These are phyloP conservation scores for Aspergillus calidoustus DNA, from an alignment of 2,329 filamentous ascomycete species.

Conservation along the genomic window DNA sequence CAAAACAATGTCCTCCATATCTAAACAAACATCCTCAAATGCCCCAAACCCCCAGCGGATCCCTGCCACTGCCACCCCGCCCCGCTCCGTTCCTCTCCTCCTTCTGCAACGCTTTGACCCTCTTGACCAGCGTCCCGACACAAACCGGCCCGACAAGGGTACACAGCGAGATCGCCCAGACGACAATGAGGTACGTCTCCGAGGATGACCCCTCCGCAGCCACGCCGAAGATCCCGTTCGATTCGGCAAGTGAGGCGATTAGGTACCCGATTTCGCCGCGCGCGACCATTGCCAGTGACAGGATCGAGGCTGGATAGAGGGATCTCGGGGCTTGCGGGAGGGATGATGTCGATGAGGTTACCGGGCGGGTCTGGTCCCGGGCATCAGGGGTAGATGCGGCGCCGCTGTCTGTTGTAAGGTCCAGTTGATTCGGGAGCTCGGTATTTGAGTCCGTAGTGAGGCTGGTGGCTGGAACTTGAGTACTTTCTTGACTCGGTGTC, in stretches of 20 bases:
- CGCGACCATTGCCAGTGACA: conserved; percentile 73
- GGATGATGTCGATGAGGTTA: background rate
- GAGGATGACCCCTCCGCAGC: conserved; percentile 35
- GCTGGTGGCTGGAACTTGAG: background rate
- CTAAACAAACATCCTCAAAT: conserved; percentile 27
- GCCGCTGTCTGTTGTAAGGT: no score
- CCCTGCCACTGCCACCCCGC: conserved; percentile 22
- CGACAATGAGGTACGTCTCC: conserved; percentile 58
- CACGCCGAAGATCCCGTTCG: conserved; percentile 51
- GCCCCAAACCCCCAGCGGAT: conserved; percentile 53
- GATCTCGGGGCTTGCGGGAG: conserved; percentile 59
- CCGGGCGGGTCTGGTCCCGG: no score
- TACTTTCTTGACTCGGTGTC: background rate
- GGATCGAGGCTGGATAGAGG: conserved; percentile 68
- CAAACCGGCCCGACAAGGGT: conserved; percentile 59
- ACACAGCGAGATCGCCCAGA: conserved; percentile 62
- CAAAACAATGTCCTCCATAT: no score
- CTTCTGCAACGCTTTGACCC: conserved; percentile 49
- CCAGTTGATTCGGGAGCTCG: no score
- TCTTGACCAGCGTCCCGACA: conserved; percentile 56
- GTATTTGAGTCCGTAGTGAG: no score
- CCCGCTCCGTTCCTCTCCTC: conserved; percentile 22
- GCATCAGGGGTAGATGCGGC: background rate
- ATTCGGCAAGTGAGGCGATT: conserved; percentile 71
- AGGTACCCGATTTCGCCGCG: conserved; percentile 81